Evolutionary conservation across 495 filamentous ascomycete genomes (phyloP).

Genomic region (Daldinia concentrica): DNA sequence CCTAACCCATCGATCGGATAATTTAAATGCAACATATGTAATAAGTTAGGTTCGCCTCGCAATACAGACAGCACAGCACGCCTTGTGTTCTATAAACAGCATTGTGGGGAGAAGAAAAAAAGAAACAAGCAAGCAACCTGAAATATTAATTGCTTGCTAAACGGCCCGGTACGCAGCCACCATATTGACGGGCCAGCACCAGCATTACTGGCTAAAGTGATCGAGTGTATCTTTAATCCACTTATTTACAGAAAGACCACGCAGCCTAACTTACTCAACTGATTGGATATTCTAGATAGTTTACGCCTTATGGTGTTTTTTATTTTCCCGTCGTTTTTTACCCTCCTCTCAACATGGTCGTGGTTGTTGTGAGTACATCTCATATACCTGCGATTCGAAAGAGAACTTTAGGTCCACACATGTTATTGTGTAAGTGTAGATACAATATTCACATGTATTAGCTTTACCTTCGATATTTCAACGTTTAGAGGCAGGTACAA

Average conservation of each 20-base stretch:
- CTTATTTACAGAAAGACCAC: conserved; percentile 29
- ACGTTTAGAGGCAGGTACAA: neutral
- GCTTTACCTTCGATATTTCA: neutral
- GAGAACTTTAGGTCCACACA: neutral
- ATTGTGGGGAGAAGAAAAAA: conserved; percentile 7
- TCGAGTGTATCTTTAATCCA: conserved; percentile 31
- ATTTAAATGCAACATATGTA: conserved; percentile 8
- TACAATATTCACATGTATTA: neutral
- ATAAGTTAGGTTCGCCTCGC: neutral
- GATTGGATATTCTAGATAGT: conserved; percentile 28
- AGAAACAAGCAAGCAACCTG: neutral
- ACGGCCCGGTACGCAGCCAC: conserved; percentile 38
- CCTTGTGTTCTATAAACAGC: conserved; percentile 8
- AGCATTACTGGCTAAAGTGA: conserved; percentile 38
- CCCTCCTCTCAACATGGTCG: neutral
- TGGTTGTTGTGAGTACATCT: neutral
- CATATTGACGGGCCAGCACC: conserved; percentile 9
- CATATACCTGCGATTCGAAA: neutral
- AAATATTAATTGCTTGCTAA: conserved; percentile 35
- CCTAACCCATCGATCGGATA: conserved; percentile 32
- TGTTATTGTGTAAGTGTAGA: neutral
- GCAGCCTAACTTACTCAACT: conserved; percentile 18
- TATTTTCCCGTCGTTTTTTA: neutral
- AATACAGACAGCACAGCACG: neutral
- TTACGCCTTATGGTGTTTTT: conserved; percentile 7